phyloP scores from a whole-genome alignment of 768 basidiomycete genomes.

The Suillus hirtellus region DNA sequence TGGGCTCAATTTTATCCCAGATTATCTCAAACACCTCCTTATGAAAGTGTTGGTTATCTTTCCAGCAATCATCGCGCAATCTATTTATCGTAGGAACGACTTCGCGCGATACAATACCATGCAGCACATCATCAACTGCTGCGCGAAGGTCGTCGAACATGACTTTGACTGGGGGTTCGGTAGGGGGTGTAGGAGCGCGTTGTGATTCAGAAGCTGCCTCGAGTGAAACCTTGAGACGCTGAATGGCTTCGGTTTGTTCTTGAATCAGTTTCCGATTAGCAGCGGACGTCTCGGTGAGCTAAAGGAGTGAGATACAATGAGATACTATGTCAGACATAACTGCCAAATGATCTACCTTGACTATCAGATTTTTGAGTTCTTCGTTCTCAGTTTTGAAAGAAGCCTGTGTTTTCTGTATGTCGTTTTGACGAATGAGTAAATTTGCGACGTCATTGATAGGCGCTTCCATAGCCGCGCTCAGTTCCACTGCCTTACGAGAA shows the following conservation, averaged over 20 bases:
- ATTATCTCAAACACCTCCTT: constrained; percentile 2
- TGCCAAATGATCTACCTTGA: not conserved
- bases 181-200: constrained; percentile 3
- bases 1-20: not conserved
- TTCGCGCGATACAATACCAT: not conserved
- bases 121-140: not conserved
- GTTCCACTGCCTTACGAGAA: constrained; percentile 17
- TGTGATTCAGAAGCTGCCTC: constrained; percentile 1
- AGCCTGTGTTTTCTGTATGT: not conserved
- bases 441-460: constrained; percentile 27
- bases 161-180: not conserved
- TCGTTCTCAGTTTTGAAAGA: constrained; percentile 3
- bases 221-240: not conserved
- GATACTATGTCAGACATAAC: not conserved
- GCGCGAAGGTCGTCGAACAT: constrained; percentile 3
- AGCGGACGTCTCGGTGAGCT: not conserved
- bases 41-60: not conserved
- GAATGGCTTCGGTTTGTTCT: constrained; percentile 2
- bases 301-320: no score
- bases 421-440: constrained; percentile 21
- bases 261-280: not conserved
- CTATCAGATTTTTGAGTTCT: not conserved
- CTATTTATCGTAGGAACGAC: not conserved
- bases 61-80: not conserved
- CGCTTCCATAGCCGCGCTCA: constrained; percentile 27